Percentiles rank a stretch among this genome's conserved stretches.
These are phyloP conservation scores for Aspergillus aculeatinus DNA, from an alignment of 2,329 filamentous ascomycete genomes.

Conservation along the genomic window DNA sequence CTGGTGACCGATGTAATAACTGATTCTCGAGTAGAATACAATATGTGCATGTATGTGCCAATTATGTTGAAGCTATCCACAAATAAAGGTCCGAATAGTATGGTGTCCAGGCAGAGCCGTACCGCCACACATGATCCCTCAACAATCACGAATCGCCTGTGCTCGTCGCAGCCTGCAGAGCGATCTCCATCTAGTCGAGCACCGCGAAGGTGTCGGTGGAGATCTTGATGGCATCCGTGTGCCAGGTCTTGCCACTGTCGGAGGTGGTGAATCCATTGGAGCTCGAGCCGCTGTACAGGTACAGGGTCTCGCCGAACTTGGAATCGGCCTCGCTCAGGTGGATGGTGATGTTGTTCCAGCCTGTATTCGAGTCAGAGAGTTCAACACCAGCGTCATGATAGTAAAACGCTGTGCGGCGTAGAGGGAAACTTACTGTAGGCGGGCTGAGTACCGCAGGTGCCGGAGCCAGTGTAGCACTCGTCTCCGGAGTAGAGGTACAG, in stretches of 20 bases:
- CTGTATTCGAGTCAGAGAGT: neutral
- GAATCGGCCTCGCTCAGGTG: conserved; percentile 16
- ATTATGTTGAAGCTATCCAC: no score
- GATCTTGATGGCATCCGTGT: conserved; percentile 10
- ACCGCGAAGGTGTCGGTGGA: conserved; percentile 1
- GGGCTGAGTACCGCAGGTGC: conserved; percentile 17
- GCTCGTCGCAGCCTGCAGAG: no score
- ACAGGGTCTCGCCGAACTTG: conserved; percentile 14
- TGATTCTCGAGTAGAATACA: no score
- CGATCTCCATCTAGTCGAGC: no score
- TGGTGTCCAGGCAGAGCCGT: no score
- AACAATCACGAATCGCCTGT: no score
- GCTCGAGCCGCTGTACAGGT: conserved; percentile 15
- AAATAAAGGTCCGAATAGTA: no score
- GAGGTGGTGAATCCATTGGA: conserved; percentile 12
- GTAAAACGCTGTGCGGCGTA: no score
- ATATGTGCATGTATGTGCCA: no score
- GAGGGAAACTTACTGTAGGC: conserved; percentile 14
- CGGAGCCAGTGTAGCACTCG: conserved; percentile 24
- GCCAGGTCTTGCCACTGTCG: conserved; percentile 19
- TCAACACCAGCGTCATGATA: neutral
- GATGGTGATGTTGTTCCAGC: conserved; percentile 20
- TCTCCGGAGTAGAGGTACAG: conserved; percentile 21
- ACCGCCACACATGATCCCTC: no score
- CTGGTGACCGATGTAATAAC: no score